Conservation (phyloP, 2,329 filamentous ascomycete genomes). For the Penicillium sp. region DNA sequence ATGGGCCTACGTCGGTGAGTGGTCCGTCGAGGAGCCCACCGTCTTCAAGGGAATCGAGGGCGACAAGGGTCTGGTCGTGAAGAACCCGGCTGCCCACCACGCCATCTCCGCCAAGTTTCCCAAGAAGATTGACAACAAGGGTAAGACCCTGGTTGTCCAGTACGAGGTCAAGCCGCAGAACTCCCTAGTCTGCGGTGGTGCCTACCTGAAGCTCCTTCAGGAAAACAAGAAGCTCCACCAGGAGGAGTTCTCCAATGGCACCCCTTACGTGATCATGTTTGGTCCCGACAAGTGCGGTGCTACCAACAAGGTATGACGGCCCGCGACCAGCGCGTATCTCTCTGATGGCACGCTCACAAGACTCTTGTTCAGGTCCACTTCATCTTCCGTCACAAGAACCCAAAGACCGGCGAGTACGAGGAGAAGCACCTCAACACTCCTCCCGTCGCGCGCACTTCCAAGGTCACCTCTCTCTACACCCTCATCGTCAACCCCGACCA, state of each 20-base stretch:
- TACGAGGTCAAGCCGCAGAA: conserved; percentile 99
- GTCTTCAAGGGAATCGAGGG: conserved; percentile 89
- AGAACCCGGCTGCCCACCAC: conserved; percentile 97
- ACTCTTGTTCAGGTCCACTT: conserved; percentile 64
- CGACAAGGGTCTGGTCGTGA: conserved; percentile 95
- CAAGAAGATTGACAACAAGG: conserved; percentile 95
- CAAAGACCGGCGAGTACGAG: conserved; percentile 98
- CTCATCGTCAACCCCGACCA: conserved; percentile 96
- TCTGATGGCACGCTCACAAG: no score
- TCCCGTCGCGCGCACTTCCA: conserved; percentile 81
- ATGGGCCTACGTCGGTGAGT: conserved; percentile 96
- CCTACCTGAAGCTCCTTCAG: conserved; percentile 97
- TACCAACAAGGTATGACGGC: conserved; percentile 80
- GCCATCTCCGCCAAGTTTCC: conserved; percentile 99
- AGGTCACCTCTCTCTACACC: conserved; percentile 93
- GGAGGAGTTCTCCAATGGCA: conserved; percentile 96
- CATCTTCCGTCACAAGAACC: conserved; percentile 99
- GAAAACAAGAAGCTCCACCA: conserved; percentile 96
- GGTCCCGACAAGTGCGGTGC: conserved; percentile 98
- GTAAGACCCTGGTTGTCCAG: conserved; percentile 93
- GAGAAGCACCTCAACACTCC: conserved; percentile 94
- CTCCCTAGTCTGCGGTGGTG: conserved; percentile 94
- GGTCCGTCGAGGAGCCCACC: conserved; percentile 90
- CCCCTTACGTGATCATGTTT: conserved; percentile 99
- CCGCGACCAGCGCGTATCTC: not conserved